Conservation (phyloP, 2,329 filamentous ascomycete genomes). For the Fusarium sp. region DNA sequence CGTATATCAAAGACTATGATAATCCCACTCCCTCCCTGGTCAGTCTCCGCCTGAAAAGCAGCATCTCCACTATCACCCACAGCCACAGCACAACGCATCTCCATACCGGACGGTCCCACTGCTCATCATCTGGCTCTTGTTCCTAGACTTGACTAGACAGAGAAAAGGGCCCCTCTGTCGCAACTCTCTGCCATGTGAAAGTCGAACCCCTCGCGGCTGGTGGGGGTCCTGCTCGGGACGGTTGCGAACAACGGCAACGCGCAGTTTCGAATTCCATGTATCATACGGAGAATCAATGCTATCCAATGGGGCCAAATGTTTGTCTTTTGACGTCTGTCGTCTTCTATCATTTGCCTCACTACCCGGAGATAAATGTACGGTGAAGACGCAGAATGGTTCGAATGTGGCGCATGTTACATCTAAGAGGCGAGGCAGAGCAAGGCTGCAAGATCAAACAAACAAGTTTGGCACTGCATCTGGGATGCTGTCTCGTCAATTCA, state of each 20-base stretch:
- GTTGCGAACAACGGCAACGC: constrained; percentile 36
- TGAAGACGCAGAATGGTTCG: constrained; percentile 13
- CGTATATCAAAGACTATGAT: constrained; percentile 35
- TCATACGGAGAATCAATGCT: constrained; percentile 6
- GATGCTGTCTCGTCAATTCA: constrained; percentile 24
- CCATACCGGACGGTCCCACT: constrained; percentile 47
- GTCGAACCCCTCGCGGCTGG: constrained; percentile 26
- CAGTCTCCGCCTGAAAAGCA: constrained; percentile 20
- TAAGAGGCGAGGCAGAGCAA: constrained; percentile 1
- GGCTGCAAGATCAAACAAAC: constrained; percentile 14
- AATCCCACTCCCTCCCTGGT: constrained; percentile 42
- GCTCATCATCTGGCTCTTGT: constrained; percentile 30
- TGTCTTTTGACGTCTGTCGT: neutral
- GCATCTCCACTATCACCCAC: constrained; percentile 27
- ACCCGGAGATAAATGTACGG: constrained; percentile 17
- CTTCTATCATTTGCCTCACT: constrained; percentile 1
- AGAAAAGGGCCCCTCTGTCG: constrained; percentile 15
- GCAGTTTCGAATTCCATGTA: constrained; percentile 11
- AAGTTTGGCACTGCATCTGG: constrained; percentile 15
- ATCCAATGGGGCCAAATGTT: constrained; percentile 2
- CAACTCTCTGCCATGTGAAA: constrained; percentile 34
- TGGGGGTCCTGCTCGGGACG: constrained; percentile 28
- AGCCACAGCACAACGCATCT: constrained; percentile 31
- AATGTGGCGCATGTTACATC: constrained; percentile 10
- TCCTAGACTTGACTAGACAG: constrained; percentile 39